Evolutionary conservation across 2,329 filamentous ascomycete genomes (phyloP).

Genomic region (Aureobasidium uvarum): DNA sequence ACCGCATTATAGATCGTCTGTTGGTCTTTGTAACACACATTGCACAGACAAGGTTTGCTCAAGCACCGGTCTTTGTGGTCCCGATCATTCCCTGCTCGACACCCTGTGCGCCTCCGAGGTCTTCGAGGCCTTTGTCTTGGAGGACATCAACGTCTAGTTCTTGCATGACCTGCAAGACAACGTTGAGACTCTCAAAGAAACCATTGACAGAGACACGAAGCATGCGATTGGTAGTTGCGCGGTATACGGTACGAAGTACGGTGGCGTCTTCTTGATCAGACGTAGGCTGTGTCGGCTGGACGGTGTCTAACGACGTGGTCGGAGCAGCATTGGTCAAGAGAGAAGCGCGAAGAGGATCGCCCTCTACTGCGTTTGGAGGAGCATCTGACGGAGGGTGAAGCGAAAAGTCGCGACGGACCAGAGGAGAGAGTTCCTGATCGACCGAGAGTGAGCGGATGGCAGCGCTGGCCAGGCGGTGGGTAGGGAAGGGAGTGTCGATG

Average conservation of each 20-base stretch:
- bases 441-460: conserved; percentile 76
- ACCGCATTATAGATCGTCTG: not conserved
- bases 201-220: conserved; percentile 92
- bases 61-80: conserved; percentile 29
- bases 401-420: conserved; percentile 71
- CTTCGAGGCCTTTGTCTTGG: conserved; percentile 46
- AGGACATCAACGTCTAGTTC: conserved; percentile 84
- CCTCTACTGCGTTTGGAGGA: conserved; percentile 27
- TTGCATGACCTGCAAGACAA: conserved; percentile 86
- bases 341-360: conserved; percentile 30
- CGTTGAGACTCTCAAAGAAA: conserved; percentile 84
- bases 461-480: conserved; percentile 69
- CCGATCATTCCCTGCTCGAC: conserved; percentile 42
- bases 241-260: conserved; percentile 72
- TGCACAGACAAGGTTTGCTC: not conserved
- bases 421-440: conserved; percentile 82
- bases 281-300: not conserved
- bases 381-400: conserved; percentile 41
- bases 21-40: not conserved
- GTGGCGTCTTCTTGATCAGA: conserved; percentile 41
- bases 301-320: conserved; percentile 26
- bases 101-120: conserved; percentile 43
- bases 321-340: conserved; percentile 30
- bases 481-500: conserved; percentile 78
- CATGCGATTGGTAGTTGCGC: conserved; percentile 93